Evolutionary conservation across 768 basidiomycete genomes (phyloP), one percentile per base, ranked within the genome.

Genomic region (Suillus clintonianus): DNA sequence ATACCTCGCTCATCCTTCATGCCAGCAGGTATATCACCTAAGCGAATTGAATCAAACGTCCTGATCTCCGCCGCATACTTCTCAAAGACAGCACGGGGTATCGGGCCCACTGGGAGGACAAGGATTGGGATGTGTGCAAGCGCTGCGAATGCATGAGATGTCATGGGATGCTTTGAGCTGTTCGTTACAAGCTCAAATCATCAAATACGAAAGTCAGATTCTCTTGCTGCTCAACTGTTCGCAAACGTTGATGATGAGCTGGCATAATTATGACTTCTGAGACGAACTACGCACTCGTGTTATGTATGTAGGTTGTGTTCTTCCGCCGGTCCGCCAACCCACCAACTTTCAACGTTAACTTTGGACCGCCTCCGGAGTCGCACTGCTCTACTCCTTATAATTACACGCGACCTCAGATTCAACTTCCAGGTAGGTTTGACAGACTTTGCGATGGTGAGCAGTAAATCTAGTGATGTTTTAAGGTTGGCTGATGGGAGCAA

Each of bases 81-180:
- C 57, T 94, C 87, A 72, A 92, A 97, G 2, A 83, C 79, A n/a
- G 84, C 67, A 47, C 82, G 82, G 1, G 86, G 79, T 66, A 97
- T 91, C 8, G 85, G 77, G 42, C 94, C 94, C 13, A 98, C 88
- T 17, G 97, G 96, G 17, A 97, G 77, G 64, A 98, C 84, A 22
- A 99, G 85, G 55, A 99, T 85, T 63, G 85, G 88, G 62, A 98
- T 81, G 73, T 93, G 92, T 22, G 93, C 95, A 54, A 97, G 85
- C 22, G 92, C 91, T 27, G 89, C 90, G 71, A 94, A 95, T 15
- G 86, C 81, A 76, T 86, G 79, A 57, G 83, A 82, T 71, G 88
- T 89, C 90, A 93, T 93, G 69, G 69, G 69, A 53, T 60, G 30
- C 24, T 36, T 57, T 34, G 59, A 53, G 59, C 54, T 34, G 13